A percentile compares a stretch with the other conserved stretches of the same genome.
phyloP scores from a whole-genome alignment of 2,329 filamentous ascomycete species.

The Rasamsonia emersonii region DNA sequence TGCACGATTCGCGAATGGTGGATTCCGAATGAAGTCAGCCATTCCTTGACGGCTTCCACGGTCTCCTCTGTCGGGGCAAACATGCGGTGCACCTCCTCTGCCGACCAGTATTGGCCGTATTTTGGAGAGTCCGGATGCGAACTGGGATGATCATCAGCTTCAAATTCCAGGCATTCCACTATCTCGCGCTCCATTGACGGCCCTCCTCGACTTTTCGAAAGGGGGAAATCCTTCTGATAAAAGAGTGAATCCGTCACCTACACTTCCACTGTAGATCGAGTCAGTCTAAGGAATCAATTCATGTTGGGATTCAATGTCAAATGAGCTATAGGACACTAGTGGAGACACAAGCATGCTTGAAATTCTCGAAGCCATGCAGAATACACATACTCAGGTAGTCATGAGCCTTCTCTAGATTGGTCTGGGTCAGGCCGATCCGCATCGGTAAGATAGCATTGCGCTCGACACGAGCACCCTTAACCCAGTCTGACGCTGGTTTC shows the following conservation, averaged over 20 bases:
- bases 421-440: conserved; percentile 40
- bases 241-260: conserved; percentile 1
- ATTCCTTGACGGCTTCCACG: conserved; percentile 15
- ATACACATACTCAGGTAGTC: conserved; percentile 28
- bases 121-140: conserved; percentile 6
- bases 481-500: conserved; percentile 25
- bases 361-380: no score
- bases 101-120: conserved; percentile 8
- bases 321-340: neutral
- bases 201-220: neutral
- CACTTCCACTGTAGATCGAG: conserved; percentile 6
- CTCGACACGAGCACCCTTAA: conserved; percentile 28
- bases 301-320: no score
- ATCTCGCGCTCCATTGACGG: neutral
- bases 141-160: neutral
- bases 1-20: conserved; percentile 16
- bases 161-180: neutral
- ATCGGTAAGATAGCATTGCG: conserved; percentile 32
- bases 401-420: conserved; percentile 37
- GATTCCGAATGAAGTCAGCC: conserved; percentile 14
- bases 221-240: neutral
- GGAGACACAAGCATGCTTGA: neutral
- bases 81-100: conserved; percentile 7
- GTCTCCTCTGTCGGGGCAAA: conserved; percentile 22
- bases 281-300: no score